These are phyloP conservation scores for Apiotrichum brassicae DNA, from an alignment of 1,284 basidiomycete species.

Conservation along the genomic window DNA sequence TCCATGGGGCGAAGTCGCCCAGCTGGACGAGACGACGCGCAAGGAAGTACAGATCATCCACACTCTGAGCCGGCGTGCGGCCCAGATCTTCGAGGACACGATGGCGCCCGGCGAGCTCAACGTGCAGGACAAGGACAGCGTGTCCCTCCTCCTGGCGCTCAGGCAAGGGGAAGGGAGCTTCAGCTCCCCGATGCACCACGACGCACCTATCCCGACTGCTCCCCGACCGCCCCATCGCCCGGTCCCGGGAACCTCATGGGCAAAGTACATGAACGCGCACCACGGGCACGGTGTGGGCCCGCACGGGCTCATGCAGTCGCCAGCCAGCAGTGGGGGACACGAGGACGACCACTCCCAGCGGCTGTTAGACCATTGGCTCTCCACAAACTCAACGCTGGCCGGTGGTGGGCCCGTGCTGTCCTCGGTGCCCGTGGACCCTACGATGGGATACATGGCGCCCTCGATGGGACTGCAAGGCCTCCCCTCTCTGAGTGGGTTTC, in stretches of 20 bases:
- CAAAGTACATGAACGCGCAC: conserved; percentile 6
- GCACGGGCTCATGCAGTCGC: conserved; percentile 12
- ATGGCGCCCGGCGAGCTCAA: conserved; percentile 37
- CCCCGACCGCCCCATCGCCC: not conserved
- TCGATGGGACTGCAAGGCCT: not conserved
- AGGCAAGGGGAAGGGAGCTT: conserved; percentile 26
- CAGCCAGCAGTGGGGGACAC: conserved; percentile 19
- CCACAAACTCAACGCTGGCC: conserved; percentile 37
- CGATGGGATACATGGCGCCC: not conserved
- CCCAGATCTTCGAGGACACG: conserved; percentile 41
- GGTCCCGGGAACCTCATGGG: conserved; percentile 2
- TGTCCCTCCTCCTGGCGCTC: conserved; percentile 39
- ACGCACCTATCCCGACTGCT: not conserved
- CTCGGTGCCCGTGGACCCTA: conserved; percentile 5
- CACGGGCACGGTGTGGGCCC: not conserved
- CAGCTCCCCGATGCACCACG: not conserved
- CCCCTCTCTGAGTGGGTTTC: not conserved
- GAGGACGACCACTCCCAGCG: conserved; percentile 46
- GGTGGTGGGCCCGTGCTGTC: conserved; percentile 20
- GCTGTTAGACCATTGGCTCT: conserved; percentile 46
- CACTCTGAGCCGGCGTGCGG: conserved; percentile 42
- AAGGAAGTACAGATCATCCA: conserved; percentile 47
- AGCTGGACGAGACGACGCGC: conserved; percentile 44
- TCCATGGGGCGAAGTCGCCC: conserved; percentile 35
- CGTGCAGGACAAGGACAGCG: conserved; percentile 40